Conservation (phyloP, 805 yeast genomes). For the Ogataea polymorpha region DNA sequence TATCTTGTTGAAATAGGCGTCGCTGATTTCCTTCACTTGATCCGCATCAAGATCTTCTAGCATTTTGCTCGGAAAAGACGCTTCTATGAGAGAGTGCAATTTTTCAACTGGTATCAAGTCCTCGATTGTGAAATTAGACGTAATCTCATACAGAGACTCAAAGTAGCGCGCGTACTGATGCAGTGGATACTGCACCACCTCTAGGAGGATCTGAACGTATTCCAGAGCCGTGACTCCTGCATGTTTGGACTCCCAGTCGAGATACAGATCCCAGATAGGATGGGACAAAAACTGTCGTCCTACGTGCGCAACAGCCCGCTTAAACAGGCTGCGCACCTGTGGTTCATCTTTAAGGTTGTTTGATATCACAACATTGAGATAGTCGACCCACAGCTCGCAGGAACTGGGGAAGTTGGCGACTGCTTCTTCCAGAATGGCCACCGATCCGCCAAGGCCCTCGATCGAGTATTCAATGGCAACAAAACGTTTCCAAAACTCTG, state of each 20-base stretch:
- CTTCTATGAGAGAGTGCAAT: constrained; percentile 29
- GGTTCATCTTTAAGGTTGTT: constrained; percentile 33
- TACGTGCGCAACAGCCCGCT: constrained; percentile 44
- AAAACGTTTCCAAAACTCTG: constrained; percentile 64
- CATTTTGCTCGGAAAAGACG: constrained; percentile 7
- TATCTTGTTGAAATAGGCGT: constrained; percentile 40
- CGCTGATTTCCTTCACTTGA: constrained; percentile 31
- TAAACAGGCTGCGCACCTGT: constrained; percentile 42
- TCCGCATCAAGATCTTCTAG: constrained; percentile 17
- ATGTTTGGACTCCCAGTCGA: constrained; percentile 53
- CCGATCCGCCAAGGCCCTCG: constrained; percentile 51
- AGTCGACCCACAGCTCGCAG: constrained; percentile 68
- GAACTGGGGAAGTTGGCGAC: constrained; percentile 53
- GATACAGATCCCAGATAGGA: constrained; percentile 75
- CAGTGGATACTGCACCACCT: constrained; percentile 59
- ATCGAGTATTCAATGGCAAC: constrained; percentile 53
- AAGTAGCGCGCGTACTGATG: constrained; percentile 85
- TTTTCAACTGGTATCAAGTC: constrained; percentile 31
- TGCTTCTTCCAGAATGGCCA: constrained; percentile 42
- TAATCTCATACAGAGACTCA: constrained; percentile 42
- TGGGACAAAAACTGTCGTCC: constrained; percentile 79
- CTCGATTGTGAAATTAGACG: constrained; percentile 33
- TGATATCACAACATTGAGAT: constrained; percentile 49
- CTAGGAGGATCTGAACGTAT: constrained; percentile 40
- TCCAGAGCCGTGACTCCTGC: constrained; percentile 35